A percentile compares a stretch with the other conserved stretches of the same genome.
phyloP scores from a whole-genome alignment of 495 filamentous ascomycete genomes.

The Neurospora sp. region DNA sequence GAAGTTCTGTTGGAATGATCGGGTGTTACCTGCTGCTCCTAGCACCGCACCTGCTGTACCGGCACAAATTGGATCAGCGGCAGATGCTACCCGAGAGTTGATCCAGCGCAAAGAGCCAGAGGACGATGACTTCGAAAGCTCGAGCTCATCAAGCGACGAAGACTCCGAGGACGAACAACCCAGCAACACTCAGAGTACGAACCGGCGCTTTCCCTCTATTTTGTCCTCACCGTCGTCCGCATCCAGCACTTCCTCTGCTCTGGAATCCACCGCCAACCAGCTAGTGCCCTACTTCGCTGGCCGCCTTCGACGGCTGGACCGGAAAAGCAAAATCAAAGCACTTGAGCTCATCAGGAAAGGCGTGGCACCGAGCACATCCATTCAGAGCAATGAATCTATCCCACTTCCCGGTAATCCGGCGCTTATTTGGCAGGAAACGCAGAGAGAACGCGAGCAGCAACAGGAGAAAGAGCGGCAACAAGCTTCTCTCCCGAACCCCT shows the following conservation, averaged over 20 bases:
- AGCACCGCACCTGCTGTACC: not conserved
- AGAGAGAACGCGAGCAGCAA: not conserved
- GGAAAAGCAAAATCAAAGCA: not conserved
- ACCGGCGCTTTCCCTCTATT: not conserved
- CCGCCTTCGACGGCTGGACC: not conserved
- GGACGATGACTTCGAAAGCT: not conserved
- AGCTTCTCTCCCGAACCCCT: not conserved
- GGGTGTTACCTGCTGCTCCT: not conserved
- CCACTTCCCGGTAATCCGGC: not conserved
- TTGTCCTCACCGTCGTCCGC: not conserved
- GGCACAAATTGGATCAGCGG: not conserved
- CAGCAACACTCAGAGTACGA: not conserved
- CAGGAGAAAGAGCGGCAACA: not conserved
- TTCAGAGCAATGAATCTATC: not conserved
- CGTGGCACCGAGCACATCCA: not conserved
- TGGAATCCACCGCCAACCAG: not conserved
- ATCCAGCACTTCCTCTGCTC: not conserved
- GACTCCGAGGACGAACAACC: not conserved
- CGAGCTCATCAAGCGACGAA: not conserved
- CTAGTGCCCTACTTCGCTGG: not conserved
- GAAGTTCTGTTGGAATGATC: not conserved
- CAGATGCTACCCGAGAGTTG: rapidly evolving
- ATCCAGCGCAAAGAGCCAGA: not conserved
- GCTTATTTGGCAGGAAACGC: not conserved
- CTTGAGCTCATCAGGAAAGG: not conserved